Evolutionary conservation across 2,329 filamentous ascomycete genomes (phyloP).

Genomic region (Botrytis sinoallii): DNA sequence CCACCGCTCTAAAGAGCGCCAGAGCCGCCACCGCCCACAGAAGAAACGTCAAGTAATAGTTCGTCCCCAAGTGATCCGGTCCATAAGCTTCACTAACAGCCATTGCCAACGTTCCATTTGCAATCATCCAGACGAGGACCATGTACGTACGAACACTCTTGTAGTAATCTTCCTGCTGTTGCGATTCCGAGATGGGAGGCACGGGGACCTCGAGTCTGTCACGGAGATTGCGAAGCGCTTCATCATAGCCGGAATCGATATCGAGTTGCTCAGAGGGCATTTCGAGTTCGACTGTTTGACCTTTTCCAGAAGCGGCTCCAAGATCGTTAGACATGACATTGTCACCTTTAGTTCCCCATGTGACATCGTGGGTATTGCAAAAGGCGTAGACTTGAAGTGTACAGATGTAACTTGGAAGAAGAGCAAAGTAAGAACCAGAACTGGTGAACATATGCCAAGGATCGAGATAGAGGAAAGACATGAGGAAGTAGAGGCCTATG

Average conservation of each 20-base stretch:
- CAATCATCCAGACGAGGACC: slow-evolving; percentile 91
- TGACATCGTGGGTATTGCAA: slow-evolving; percentile 98
- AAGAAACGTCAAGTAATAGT: slow-evolving; percentile 90
- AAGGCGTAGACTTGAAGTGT: slow-evolving; percentile 98
- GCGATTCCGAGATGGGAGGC: slow-evolving; percentile 62
- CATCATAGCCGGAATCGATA: slow-evolving; percentile 96
- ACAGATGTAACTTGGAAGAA: slow-evolving; percentile 92
- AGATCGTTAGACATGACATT: slow-evolving; percentile 93
- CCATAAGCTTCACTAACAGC: slow-evolving; percentile 83
- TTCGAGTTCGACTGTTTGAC: slow-evolving; percentile 82
- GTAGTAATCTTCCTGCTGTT: slow-evolving; percentile 98
- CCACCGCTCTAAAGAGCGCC: slow-evolving; percentile 83
- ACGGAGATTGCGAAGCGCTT: slow-evolving; percentile 91
- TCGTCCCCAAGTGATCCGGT: slow-evolving; percentile 66
- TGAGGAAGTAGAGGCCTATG: slow-evolving; percentile 89
- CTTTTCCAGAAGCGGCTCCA: slow-evolving; percentile 72
- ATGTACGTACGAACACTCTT: slow-evolving; percentile 96
- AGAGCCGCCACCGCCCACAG: slow-evolving; percentile 86
- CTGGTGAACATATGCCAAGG: slow-evolving; percentile 99
- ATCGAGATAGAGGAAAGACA: slow-evolving; percentile 94
- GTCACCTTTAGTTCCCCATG: slow-evolving; percentile 98
- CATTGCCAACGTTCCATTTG: slow-evolving; percentile 93
- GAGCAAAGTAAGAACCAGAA: slow-evolving; percentile 83
- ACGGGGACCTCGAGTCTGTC: slow-evolving; percentile 81
- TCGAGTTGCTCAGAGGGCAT: slow-evolving; percentile 98